These are phyloP conservation scores for Fusarium sp. DNA, from an alignment of 2,329 filamentous ascomycete species.

Conservation along the genomic window DNA sequence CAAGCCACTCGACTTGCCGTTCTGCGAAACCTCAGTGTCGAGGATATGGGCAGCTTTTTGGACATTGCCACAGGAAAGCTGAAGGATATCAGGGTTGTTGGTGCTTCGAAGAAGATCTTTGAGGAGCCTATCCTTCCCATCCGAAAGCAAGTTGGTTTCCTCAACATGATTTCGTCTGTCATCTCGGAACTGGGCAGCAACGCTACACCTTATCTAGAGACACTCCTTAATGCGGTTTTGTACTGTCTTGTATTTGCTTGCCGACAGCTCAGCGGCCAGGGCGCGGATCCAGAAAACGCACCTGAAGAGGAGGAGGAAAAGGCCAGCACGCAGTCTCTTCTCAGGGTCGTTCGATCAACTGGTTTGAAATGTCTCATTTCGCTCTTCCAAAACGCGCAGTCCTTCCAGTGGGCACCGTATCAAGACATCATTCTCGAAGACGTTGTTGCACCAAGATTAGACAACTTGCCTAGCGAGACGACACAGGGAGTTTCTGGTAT, in stretches of 20 bases:
- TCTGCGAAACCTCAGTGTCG: slow-evolving; percentile 80
- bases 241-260: slow-evolving; percentile 84
- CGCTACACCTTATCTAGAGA: slow-evolving; percentile 76
- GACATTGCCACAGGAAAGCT: slow-evolving; percentile 84
- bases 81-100: slow-evolving; percentile 71
- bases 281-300: slow-evolving; percentile 54
- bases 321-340: slow-evolving; percentile 68
- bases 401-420: slow-evolving; percentile 81
- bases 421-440: slow-evolving; percentile 79
- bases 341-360: slow-evolving; percentile 76
- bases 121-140: slow-evolving; percentile 72
- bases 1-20: slow-evolving; percentile 86
- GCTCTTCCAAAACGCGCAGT: slow-evolving; percentile 80
- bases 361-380: slow-evolving; percentile 87
- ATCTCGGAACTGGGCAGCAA: slow-evolving; percentile 86
- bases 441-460: slow-evolving; percentile 81
- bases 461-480: slow-evolving; percentile 86
- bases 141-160: slow-evolving; percentile 89
- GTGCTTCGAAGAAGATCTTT: slow-evolving; percentile 68
- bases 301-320: slow-evolving; percentile 61
- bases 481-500: slow-evolving; percentile 90
- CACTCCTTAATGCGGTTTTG: slow-evolving; percentile 81
- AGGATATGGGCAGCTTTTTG: slow-evolving; percentile 85
- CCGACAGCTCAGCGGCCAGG: slow-evolving; percentile 66
- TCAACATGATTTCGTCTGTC: slow-evolving; percentile 92